Evolutionary conservation across 306 rosid species (phyloP).

Genomic region (Medicago ruthenica): DNA sequence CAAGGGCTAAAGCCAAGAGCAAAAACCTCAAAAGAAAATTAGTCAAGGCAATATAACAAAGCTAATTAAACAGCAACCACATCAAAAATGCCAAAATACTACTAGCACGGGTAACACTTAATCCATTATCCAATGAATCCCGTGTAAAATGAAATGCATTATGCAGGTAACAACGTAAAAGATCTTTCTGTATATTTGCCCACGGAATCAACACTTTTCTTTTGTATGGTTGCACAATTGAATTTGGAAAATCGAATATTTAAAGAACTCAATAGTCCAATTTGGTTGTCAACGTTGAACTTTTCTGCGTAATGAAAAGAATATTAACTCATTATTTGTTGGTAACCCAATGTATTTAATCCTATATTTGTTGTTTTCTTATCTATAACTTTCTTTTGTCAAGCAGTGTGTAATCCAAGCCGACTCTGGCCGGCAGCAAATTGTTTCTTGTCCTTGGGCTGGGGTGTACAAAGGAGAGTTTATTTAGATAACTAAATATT

Average conservation of each 20-base stretch:
- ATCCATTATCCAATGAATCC: background rate
- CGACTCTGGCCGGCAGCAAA: conserved; percentile 37
- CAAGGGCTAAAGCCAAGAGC: background rate
- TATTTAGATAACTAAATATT: too few relatives aligned
- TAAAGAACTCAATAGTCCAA: background rate
- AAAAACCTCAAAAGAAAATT: background rate
- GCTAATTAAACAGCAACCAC: background rate
- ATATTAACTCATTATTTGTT: background rate
- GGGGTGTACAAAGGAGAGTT: too few relatives aligned
- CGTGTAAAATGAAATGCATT: background rate
- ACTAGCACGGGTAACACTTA: background rate
- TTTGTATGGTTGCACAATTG: background rate
- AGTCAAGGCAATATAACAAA: background rate
- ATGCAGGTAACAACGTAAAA: background rate
- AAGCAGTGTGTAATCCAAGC: background rate
- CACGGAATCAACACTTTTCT: background rate
- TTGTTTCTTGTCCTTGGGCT: too few relatives aligned
- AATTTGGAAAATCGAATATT: background rate
- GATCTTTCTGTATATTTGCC: background rate
- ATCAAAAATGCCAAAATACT: background rate
- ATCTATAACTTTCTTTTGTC: conserved; percentile 31
- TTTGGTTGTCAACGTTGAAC: conserved; percentile 26
- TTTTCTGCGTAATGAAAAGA: background rate
- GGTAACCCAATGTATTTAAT: background rate
- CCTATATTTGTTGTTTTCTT: background rate